Conservation (phyloP, 1,139 yeast species). For the Suhomyces terraborum region DNA sequence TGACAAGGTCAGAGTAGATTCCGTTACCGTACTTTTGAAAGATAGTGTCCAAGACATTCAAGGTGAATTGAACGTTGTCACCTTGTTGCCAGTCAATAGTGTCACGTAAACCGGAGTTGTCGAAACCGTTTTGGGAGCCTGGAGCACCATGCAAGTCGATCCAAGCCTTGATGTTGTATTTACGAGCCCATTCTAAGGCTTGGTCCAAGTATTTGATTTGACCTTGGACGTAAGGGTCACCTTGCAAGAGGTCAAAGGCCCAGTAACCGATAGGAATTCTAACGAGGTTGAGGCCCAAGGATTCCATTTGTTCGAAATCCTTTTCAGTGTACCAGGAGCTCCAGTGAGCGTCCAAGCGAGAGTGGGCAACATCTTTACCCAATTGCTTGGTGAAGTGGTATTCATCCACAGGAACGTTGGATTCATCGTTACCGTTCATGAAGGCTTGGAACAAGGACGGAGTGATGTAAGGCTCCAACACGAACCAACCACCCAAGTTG, state of each 20-base stretch:
- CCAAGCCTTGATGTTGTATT: constrained; percentile 73
- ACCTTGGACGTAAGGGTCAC: constrained; percentile 89
- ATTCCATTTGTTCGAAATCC: constrained; percentile 65
- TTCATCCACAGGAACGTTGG: constrained; percentile 78
- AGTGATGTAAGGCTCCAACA: constrained; percentile 79
- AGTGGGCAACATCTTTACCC: constrained; percentile 60
- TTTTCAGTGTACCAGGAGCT: constrained; percentile 70
- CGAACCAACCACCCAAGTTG: constrained; percentile 92
- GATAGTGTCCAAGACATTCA: constrained; percentile 49
- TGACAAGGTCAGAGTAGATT: constrained; percentile 67
- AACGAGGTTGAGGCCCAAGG: constrained; percentile 77
- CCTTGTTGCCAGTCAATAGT: constrained; percentile 56
- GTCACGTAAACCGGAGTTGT: constrained; percentile 88
- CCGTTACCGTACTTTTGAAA: constrained; percentile 65
- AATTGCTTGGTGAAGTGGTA: constrained; percentile 64
- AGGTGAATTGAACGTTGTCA: constrained; percentile 52
- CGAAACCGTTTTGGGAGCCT: constrained; percentile 97
- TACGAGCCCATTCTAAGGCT: constrained; percentile 76
- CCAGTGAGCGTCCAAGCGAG: constrained; percentile 73
- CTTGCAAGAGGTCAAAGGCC: constrained; percentile 69
- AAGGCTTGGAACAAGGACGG: constrained; percentile 78
- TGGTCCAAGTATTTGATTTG: constrained; percentile 71
- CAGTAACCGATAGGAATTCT: constrained; percentile 95
- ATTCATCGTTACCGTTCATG: constrained; percentile 45
- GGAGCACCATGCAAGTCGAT: constrained; percentile 94